A percentile compares a stretch with the other conserved stretches of the same genome.
Conservation (phyloP, 2,329 filamentous ascomycete genomes). For the Pseudodiploospora longispora region DNA sequence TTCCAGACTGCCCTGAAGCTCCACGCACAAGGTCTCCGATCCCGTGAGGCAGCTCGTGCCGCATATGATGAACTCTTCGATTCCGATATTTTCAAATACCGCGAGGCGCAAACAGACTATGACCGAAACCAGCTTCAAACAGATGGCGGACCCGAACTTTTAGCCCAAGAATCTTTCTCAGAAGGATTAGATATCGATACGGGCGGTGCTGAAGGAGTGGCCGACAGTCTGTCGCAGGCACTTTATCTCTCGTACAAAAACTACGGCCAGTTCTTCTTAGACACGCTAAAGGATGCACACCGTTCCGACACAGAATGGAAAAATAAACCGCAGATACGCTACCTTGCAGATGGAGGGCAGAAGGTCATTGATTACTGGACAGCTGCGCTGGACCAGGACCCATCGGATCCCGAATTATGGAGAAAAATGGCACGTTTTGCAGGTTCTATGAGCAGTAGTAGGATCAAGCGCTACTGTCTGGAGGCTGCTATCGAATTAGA, state of each 20-base stretch:
- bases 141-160: constrained; percentile 34
- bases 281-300: constrained; percentile 36
- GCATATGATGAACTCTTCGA: constrained; percentile 81
- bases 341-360: constrained; percentile 26
- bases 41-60: constrained; percentile 65
- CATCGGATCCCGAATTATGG: constrained; percentile 61
- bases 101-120: constrained; percentile 79
- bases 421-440: constrained; percentile 50
- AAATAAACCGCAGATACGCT: constrained; percentile 17
- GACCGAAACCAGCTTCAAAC: constrained; percentile 57
- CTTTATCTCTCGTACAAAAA: constrained; percentile 95
- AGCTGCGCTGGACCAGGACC: constrained; percentile 54
- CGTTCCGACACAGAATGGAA: constrained; percentile 45
- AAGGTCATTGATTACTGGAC: constrained; percentile 49
- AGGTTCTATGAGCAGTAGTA: constrained; percentile 46
- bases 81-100: constrained; percentile 90
- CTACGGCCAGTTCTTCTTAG: constrained; percentile 84
- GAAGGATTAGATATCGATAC: constrained; percentile 47
- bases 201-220: constrained; percentile 62
- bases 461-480: constrained; percentile 53
- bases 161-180: constrained; percentile 38
- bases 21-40: constrained; percentile 75
- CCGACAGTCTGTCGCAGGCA: constrained; percentile 78
- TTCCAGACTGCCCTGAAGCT: constrained; percentile 88
- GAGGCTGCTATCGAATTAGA: constrained; percentile 61